Base-by-base conservation (phyloP, 2,329 filamentous ascomycete species). In the Leptographium procerum region DNA sequence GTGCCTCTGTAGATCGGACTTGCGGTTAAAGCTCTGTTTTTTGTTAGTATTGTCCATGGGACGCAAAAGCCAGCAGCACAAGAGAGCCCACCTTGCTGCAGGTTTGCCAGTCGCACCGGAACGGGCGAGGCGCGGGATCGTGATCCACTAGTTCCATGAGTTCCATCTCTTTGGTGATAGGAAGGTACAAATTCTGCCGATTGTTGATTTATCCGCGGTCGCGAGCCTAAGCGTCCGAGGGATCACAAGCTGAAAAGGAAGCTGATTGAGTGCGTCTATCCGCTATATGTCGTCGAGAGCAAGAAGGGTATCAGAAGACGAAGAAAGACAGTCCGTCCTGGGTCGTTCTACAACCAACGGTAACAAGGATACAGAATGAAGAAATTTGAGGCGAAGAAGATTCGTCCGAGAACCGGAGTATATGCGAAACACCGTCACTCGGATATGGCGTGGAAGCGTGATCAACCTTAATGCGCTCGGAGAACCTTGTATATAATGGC, bases 1-100 rank as follows among this genome's bases (percentile, higher is more conserved):
- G 66, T 88, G 85, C 67, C 85, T 78, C 66, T 86, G 83, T 61
- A 88, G 73, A 65, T 87, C 85, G 22, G 85, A 87, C 70, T 87
- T 87, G 66, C 85, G 78, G 70, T 87, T 87, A 74, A 88, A 88
- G 71, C 82, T 85, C 85, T 87, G 64, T n/a, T 48, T 9, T 16
- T 31, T 40, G 53, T 56, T 22, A 56, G 47, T 19, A 10, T 1
- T 50, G 14, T 50, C 9, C 47, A 50, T 6, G 11, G 26, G 14
- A 29, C 22, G 9, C 8, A 28, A n/a, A 4, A 14, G n/a, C 19
- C 13, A 16, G 43, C 19, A 22, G 13, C 24, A 16, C 13, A 14
- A 11, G 10, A 10, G 3, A 3, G 40, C 75, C 60, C 70, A 85
- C 82, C 76, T 85, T 85, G 66, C 74, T 79, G 69, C 83, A 85